phyloP scores from a whole-genome alignment of 1,284 basidiomycete genomes.

The Puccinia sorghi region DNA sequence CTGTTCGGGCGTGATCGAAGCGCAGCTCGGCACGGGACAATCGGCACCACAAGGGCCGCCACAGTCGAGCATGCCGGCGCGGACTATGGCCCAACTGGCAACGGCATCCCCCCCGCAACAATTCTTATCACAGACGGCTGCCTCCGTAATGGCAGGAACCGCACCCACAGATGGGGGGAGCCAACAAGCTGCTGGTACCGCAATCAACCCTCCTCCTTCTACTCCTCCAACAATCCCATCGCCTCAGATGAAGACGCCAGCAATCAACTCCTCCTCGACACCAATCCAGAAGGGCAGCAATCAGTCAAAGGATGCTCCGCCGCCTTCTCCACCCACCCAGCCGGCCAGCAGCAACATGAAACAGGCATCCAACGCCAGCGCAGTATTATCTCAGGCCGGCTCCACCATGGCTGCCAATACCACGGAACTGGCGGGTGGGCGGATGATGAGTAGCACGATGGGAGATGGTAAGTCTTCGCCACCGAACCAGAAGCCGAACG shows the following conservation, averaged over 20 bases:
- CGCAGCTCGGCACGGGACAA: neutral
- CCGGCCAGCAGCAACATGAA: neutral
- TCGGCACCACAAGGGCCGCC: neutral
- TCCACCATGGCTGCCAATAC: neutral
- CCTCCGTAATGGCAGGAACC: neutral
- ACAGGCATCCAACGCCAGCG: neutral
- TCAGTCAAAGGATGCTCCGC: neutral
- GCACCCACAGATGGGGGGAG: neutral
- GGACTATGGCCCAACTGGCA: neutral
- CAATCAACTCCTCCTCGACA: neutral
- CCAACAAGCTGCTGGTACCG: neutral
- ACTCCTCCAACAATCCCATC: neutral
- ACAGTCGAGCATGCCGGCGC: conserved; percentile 1
- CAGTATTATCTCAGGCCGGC: neutral
- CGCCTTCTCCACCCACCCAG: neutral
- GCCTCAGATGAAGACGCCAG: neutral
- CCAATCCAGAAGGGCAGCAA: neutral
- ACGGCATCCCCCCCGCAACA: neutral
- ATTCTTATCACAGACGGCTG: neutral
- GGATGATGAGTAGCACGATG: neutral
- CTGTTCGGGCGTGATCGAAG: neutral
- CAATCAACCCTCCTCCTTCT: too few species aligned
- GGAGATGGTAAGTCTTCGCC: neutral
- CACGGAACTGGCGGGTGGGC: neutral
- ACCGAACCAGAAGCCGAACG: neutral